Percentiles rank a stretch among this genome's conserved stretches.
Conservation (phyloP, 768 basidiomycete genomes). For the Asterophora lycoperdoides region DNA sequence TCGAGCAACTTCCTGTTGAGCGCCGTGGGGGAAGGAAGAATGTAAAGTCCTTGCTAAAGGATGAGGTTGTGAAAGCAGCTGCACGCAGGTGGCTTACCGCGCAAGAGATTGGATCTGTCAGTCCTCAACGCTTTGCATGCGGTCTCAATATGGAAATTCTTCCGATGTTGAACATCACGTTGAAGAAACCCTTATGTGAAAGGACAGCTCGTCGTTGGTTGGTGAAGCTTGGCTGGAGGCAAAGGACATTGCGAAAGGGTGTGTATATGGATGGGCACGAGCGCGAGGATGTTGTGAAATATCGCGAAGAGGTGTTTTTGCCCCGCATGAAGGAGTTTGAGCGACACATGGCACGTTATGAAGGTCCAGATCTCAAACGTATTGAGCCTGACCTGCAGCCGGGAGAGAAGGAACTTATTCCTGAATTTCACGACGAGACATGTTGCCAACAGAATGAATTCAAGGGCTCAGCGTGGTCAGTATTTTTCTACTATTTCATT, state of each 20-base stretch:
- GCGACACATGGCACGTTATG: slow-evolving; percentile 3
- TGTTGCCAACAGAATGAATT: neutral
- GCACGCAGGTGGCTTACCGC: slow-evolving; percentile 15
- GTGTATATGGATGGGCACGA: slow-evolving; percentile 26
- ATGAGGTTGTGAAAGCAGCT: too few species aligned
- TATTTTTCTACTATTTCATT: too few species aligned
- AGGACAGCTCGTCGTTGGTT: slow-evolving; percentile 37
- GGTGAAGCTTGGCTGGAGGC: slow-evolving; percentile 19
- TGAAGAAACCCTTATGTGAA: slow-evolving; percentile 21
- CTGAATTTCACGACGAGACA: neutral
- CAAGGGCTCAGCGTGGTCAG: neutral
- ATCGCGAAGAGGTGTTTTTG: slow-evolving; percentile 9
- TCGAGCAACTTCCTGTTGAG: slow-evolving; percentile 1
- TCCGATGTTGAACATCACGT: slow-evolving; percentile 24
- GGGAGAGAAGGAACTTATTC: neutral
- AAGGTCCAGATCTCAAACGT: neutral
- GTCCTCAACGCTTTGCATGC: slow-evolving; percentile 20
- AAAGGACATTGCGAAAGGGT: slow-evolving; percentile 19
- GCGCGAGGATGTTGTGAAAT: slow-evolving; percentile 18
- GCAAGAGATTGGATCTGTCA: slow-evolving; percentile 26
- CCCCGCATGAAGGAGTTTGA: slow-evolving; percentile 8
- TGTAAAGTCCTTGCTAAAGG: neutral
- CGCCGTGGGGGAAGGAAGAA: neutral
- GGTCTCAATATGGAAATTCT: slow-evolving; percentile 27
- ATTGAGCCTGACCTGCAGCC: neutral